Evolutionary conservation across 345 rosid genomes (phyloP), one percentile per base, ranked within the genome.

Genomic region (Gossypium stocksii): DNA sequence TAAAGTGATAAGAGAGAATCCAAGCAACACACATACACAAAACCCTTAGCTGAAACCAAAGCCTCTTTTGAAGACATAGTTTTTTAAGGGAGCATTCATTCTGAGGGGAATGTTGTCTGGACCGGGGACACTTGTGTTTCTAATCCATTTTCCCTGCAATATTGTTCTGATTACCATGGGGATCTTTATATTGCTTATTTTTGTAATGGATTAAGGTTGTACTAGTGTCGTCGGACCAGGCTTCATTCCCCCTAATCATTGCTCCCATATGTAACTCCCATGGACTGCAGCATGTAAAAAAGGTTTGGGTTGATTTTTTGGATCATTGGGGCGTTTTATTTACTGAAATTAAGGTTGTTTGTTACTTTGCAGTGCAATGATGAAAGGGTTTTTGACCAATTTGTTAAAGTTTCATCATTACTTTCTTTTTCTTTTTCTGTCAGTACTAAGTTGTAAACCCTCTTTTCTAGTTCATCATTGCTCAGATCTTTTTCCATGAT

Each of bases 21-120:
- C 45, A 49, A 76, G 46, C 65, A 52, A 13, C 62, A 10, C 62
- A 58, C 1, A 23, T 4, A 58, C 29, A 23, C 41, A 34, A 34
- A 58, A 15, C 10, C 58, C 7, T 1, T 16, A 0, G 41, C 41
- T 34, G 7, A 7, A 7, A 34, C 41, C 41, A 34, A 34, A 34
- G 27, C 29, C 61, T 8, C 17, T 70, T 19, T 46, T 70, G 78
- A 15, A 11, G 62, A 66, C 52, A 23, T 34, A 34, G 41, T 56
- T 17, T 67, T 67, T 23, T 2, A 67, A 22, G 85, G 85, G 46
- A 65, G 87, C 80, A 79, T 74, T 56, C 57, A 83, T 88, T 54
- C 88, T 91, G 92, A 87, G 97, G 93, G 97, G 97, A 89, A 84
- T 84, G 97, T 91, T 91, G 94, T 91, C 94, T 86, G 97, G 94